These are phyloP conservation scores for Xylariaceae sp. DNA, from an alignment of 2,329 filamentous ascomycete species.

Conservation along the genomic window DNA sequence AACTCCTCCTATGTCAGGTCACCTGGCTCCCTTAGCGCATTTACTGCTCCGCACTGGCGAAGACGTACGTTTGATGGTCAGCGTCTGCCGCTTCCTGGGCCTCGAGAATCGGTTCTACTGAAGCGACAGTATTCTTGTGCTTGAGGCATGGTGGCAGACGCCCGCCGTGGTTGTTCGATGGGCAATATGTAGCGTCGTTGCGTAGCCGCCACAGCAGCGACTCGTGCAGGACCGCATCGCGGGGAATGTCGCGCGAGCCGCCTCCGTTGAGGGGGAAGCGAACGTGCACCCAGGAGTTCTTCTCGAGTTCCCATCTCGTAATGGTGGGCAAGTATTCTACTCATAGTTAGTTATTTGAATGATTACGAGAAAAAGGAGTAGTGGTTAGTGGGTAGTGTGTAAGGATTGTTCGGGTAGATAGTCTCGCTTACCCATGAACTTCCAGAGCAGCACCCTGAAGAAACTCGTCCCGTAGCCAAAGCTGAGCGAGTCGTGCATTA, in stretches of 20 bases:
- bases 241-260: conserved; percentile 46
- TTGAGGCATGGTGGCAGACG: conserved; percentile 41
- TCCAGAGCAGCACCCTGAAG: conserved; percentile 49
- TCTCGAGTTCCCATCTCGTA: conserved; percentile 48
- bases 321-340: conserved; percentile 48
- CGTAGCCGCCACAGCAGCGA: conserved; percentile 45
- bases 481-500: conserved; percentile 48
- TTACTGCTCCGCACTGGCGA: no score
- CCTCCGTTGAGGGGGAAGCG: conserved; percentile 48
- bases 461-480: conserved; percentile 47
- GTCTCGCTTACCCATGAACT: conserved; percentile 48
- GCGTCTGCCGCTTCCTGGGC: conserved; percentile 1
- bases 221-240: conserved; percentile 47
- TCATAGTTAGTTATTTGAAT: conserved; percentile 2
- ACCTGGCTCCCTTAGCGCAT: no score
- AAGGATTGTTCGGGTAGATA: background rate
- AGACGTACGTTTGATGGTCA: conserved; percentile 18
- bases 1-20: conserved; percentile 25
- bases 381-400: background rate
- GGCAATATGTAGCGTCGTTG: conserved; percentile 38
- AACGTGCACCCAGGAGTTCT: conserved; percentile 42
- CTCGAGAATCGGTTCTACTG: conserved; percentile 20
- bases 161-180: conserved; percentile 45
- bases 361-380: background rate
- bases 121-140: conserved; percentile 19